phyloP scores from a whole-genome alignment of 163 green algal genomes.

The Scenedesmus sp. region DNA sequence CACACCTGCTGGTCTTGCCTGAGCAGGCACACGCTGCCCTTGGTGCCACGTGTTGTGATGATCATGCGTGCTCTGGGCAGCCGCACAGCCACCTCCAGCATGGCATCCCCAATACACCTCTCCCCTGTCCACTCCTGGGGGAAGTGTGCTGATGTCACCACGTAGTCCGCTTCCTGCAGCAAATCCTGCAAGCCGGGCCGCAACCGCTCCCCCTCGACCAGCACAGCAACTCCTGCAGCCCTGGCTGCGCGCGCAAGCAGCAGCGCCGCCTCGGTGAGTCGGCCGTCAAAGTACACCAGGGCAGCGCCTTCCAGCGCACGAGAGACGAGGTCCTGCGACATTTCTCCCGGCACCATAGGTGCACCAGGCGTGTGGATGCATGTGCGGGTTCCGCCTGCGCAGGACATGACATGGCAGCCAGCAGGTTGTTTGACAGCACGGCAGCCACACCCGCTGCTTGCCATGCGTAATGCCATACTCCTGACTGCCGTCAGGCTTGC shows the following conservation, averaged over 20 bases:
- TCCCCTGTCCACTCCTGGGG: conserved; percentile 68
- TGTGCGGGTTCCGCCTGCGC: conserved; percentile 86
- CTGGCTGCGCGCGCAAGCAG: conserved; percentile 79
- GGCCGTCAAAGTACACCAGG: conserved; percentile 96
- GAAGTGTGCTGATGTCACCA: conserved; percentile 91
- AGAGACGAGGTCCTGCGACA: conserved; percentile 59
- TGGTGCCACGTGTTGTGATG: conserved; percentile 13
- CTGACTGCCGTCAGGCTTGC: too few relatives aligned
- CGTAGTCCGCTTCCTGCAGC: conserved; percentile 86
- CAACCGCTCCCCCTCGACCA: conserved; percentile 94
- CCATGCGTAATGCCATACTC: too few relatives aligned
- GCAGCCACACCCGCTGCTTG: too few relatives aligned
- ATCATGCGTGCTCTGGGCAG: conserved; percentile 28
- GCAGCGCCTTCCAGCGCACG: conserved; percentile 70
- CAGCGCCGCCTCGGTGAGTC: conserved; percentile 92
- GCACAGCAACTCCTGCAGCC: conserved; percentile 62
- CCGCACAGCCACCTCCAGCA: conserved; percentile 44
- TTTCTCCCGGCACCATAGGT: conserved; percentile 71
- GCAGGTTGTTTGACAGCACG: not conserved
- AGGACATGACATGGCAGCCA: not conserved
- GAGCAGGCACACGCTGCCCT: conserved; percentile 38
- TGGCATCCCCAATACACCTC: conserved; percentile 16
- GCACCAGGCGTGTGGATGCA: conserved; percentile 97
- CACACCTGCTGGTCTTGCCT: not conserved
- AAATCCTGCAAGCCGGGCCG: conserved; percentile 88